Evolutionary conservation across 345 rosid genomes (phyloP), one percentile per base, ranked within the genome.

Genomic region (Crucihimalaya himalaica): DNA sequence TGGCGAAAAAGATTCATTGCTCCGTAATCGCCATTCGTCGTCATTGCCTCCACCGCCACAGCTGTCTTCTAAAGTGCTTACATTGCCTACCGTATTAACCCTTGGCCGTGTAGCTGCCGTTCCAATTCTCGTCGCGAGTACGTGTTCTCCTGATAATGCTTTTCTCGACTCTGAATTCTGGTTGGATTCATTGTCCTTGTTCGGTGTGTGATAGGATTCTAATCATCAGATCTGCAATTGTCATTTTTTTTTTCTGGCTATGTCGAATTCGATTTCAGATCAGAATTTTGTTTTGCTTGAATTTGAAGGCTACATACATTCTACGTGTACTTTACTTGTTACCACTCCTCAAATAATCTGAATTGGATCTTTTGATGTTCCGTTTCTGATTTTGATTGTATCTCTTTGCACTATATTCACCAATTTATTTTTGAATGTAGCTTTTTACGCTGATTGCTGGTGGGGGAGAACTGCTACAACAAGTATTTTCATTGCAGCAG

Each of bases 51-150:
- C 64, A 4, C 63, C 73, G 13, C 74, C 81, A 0, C 80, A 80
- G 10, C 45, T 74, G 8, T 74, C 77, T 70, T 63, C 86, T 25
- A 88, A 89, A 78, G 81, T 96, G 45, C 87, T 96, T 66, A 92
- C 97, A 14, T 76, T 96, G 80, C 99, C 99, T 0, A 96, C 98
- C 42, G 68, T 96, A 55, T 81, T 96, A 77, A 96, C 99, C 59
- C 93, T 96, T 34, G 97, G 91, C 34, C 99, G 99, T 23, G 97
- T 96, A 51, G 91, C 88, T 35, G 94, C 97, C 59, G 95, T 96
- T 57, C 99, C 99, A 35, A 81, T 96, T 55, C 87, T 96, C 42
- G 64, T 96, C 72, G 63, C 83, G 74, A 86, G 99, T 96, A 81
- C 27, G 89, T 75, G 25, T 23, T 2, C 25, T 23, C 25, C 25